These are phyloP conservation scores for Calocera cornea DNA, from an alignment of 768 basidiomycete genomes.

Conservation along the genomic window DNA sequence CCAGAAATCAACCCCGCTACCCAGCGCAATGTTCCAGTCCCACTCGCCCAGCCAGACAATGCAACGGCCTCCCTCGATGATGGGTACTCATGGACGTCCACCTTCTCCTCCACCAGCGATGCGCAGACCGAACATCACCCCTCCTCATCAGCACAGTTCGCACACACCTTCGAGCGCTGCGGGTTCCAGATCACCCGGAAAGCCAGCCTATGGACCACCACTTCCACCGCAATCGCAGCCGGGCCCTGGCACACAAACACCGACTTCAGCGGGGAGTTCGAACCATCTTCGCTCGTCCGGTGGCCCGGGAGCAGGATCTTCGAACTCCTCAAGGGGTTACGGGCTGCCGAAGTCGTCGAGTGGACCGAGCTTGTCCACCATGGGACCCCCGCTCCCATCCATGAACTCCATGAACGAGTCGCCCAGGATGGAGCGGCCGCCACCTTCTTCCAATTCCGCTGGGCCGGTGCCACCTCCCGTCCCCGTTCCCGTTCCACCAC, in stretches of 20 bases:
- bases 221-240: not conserved
- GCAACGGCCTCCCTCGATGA: not conserved
- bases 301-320: not conserved
- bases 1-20: not conserved
- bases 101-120: not conserved
- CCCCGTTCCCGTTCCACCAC: not conserved
- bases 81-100: not conserved
- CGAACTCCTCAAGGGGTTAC: not conserved
- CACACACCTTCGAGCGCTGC: not conserved
- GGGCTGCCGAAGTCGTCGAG: not conserved
- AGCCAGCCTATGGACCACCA: not conserved
- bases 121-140: not conserved
- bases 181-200: not conserved
- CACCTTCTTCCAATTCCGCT: not conserved
- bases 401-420: not conserved
- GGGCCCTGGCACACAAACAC: not conserved
- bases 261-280: not conserved
- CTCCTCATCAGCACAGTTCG: not conserved
- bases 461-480: not conserved
- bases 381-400: not conserved
- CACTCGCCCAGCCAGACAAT: not conserved
- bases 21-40: not conserved
- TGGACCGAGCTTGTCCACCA: not conserved
- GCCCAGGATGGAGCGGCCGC: not conserved
- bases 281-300: not conserved